Evolutionary conservation across 1,284 basidiomycete genomes (phyloP), one percentile per base, ranked within the genome.

Genomic region (Cryptococcus sp.): DNA sequence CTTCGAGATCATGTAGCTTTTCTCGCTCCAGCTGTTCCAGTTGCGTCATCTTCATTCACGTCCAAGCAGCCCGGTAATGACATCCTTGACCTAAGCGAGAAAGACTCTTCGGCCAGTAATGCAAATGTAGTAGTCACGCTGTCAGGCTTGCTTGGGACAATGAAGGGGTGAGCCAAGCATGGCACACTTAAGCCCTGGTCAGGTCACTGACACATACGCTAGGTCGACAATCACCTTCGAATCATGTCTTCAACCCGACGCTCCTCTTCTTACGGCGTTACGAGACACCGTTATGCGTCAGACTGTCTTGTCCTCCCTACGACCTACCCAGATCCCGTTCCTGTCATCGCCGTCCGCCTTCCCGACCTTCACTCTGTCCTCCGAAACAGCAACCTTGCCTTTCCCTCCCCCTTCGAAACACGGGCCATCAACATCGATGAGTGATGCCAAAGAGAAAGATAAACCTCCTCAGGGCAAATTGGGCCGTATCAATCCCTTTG

Each of bases 1-100:
- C 79, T 93, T 38, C 86, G 84, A 68, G 90, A 92, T 67, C 91
- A 93, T 72, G 76, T 93, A 57, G 80, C 85, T 23, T 82, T 89
- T 47, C 46, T 76, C 15, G 63, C 74, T 0, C 69, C 65, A 1
- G 55, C 63, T 10, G 62, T 66, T 23, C 55, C 62, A 0, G 23
- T 62, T 5, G 55, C 54, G 19, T 54, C 52, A 3, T 58, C 50
- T n/a, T 58, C 46, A 15, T 58, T 46, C 52, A 57, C 57, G 3
- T 65, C 64, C 5, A 60, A 55, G 20, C 57, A 52, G 40, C 50
- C 61, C 13, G 59, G 55, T 1, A 54, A 54, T 26, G 55, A 48
- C n/a, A 45, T 39, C 17, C 20, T 34, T 15, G 46, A 22, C 3
- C 17, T 55, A 4, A n/a, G 41, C 29, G 44, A 50, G 25, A 47